Percentiles rank a stretch among this genome's conserved stretches.
Conservation (phyloP, 371 early-diverging fungal species). For the Mucor mucedo region DNA sequence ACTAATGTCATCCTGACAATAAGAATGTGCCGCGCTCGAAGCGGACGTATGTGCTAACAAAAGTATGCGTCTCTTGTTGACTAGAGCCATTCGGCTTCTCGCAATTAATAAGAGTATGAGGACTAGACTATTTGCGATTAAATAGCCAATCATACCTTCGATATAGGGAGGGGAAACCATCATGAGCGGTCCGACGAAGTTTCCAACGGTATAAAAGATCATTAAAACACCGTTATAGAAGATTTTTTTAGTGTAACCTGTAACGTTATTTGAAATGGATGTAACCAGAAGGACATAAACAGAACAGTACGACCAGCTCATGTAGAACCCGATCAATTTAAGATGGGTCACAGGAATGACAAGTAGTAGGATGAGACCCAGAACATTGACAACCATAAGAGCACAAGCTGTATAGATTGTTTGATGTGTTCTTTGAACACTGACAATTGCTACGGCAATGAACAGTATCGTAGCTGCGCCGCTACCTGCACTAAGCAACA, state of each 20-base stretch:
- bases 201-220: constrained; percentile 41
- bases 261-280: constrained; percentile 34
- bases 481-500: constrained; percentile 25
- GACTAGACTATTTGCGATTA: constrained; percentile 29
- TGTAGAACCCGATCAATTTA: constrained; percentile 32
- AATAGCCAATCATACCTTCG: constrained; percentile 33
- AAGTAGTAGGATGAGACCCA: constrained; percentile 29
- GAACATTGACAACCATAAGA: constrained; percentile 22
- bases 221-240: constrained; percentile 37
- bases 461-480: constrained; percentile 25
- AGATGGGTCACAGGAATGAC: constrained; percentile 25
- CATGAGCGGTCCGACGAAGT: constrained; percentile 41
- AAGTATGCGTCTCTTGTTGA: constrained; percentile 30
- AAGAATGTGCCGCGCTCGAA: constrained; percentile 14
- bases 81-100: constrained; percentile 32
- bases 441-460: constrained; percentile 11
- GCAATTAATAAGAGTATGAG: constrained; percentile 29
- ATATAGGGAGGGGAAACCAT: constrained; percentile 34
- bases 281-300: constrained; percentile 36
- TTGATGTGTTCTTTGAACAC: constrained; percentile 20
- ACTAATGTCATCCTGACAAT: constrained; percentile 41
- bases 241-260: constrained; percentile 39
- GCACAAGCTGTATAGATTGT: constrained; percentile 26
- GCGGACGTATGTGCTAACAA: constrained; percentile 24
- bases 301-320: constrained; percentile 29